A percentile compares a stretch with the other conserved stretches of the same genome.
Conservation (phyloP, 306 rosid species). For the Castanea sativa region DNA sequence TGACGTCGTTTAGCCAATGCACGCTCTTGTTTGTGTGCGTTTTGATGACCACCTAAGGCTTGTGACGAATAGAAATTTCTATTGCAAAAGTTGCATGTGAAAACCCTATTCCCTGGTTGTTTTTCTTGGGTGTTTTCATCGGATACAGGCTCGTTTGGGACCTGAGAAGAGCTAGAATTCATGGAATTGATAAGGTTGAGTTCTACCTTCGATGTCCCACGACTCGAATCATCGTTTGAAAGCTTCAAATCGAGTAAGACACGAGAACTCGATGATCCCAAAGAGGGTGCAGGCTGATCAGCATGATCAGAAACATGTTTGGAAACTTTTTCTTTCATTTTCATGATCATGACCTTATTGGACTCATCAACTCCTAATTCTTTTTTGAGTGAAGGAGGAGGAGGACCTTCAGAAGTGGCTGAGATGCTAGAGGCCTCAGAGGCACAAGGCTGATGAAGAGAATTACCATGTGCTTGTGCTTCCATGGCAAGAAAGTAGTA, state of each 20-base stretch:
- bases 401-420: constrained; percentile 23
- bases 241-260: constrained; percentile 38
- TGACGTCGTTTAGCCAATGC: constrained; percentile 66
- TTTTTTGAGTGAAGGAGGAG: background rate
- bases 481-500: constrained; percentile 28
- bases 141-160: background rate
- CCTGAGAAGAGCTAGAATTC: constrained; percentile 1
- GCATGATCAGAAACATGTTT: background rate
- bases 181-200: constrained; percentile 31
- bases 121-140: constrained; percentile 16
- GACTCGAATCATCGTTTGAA: constrained; percentile 13
- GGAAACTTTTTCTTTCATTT: constrained; percentile 16
- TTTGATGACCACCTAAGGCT: constrained; percentile 85
- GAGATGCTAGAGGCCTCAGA: constrained; percentile 52
- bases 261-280: constrained; percentile 23
- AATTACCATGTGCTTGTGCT: background rate
- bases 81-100: constrained; percentile 67
- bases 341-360: constrained; percentile 24
- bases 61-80: constrained; percentile 73
- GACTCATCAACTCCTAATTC: background rate
- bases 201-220: constrained; percentile 14
- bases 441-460: background rate
- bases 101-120: constrained; percentile 27
- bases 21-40: constrained; percentile 78
- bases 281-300: background rate